Evolutionary conservation across 164 flowering plant genomes (phyloP).

Genomic region (Magnolia sinica): DNA sequence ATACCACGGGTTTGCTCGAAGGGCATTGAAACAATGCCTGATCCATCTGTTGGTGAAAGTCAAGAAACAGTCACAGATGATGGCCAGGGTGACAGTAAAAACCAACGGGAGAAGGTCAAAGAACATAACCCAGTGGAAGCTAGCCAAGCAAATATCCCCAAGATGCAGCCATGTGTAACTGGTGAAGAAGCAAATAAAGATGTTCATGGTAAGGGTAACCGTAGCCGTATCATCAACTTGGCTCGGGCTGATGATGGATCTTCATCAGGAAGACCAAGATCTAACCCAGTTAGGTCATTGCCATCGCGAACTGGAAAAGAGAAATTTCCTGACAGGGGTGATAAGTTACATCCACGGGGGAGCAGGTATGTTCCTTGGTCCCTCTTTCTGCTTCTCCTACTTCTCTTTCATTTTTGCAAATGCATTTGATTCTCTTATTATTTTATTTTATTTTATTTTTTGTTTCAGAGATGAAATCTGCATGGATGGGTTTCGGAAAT

Average conservation of each 20-base stretch:
- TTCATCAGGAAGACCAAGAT: constrained; percentile 27
- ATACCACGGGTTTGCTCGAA: constrained; percentile 12
- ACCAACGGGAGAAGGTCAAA: constrained; percentile 20
- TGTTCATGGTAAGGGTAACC: constrained; percentile 28
- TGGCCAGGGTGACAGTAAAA: constrained; percentile 7
- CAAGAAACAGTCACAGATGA: constrained; percentile 17
- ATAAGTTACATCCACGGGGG: constrained; percentile 40
- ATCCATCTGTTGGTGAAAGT: constrained; percentile 13
- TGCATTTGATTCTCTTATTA: constrained; percentile 5
- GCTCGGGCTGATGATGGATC: constrained; percentile 33
- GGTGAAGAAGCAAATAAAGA: constrained; percentile 34
- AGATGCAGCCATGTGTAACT: constrained; percentile 23
- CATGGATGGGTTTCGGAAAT: constrained; percentile 31
- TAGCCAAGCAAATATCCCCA: constrained; percentile 10
- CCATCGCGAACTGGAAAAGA: constrained; percentile 36
- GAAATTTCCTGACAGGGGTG: constrained; percentile 31
- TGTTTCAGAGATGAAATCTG: constrained; percentile 43
- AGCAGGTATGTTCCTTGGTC: constrained; percentile 40
- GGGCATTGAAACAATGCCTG: constrained; percentile 17
- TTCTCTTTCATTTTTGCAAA: constrained; percentile 1
- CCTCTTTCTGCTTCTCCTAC: not conserved
- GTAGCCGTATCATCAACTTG: constrained; percentile 54
- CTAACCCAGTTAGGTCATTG: constrained; percentile 27
- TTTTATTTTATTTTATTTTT: not conserved
- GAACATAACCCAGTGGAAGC: constrained; percentile 15